Evolutionary conservation across 805 yeast species (phyloP), one percentile per base, ranked within the genome.

Genomic region (Lipomyces lipofer): DNA sequence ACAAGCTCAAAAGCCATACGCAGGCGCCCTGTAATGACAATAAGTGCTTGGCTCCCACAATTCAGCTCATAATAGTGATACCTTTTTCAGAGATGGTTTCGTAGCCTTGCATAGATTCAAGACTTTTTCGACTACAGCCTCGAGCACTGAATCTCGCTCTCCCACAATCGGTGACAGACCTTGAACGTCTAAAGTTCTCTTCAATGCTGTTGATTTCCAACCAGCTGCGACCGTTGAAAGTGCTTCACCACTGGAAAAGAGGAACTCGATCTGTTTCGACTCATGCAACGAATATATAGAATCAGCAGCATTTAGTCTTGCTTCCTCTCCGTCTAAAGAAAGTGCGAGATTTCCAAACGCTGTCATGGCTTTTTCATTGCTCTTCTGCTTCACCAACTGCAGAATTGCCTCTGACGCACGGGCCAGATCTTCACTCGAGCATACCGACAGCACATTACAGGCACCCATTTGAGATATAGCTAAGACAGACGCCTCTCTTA

Each of bases 211-310:
- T 0, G 96, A 84, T 2, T 76, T 68, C 94, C 95, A 86, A 0
- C 96, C 96, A 17, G 82, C 77, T 0, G 88, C 84, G 4, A 86
- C 64, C 12, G 88, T 74, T 24, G 87, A 76, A 17, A 91, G 70
- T 0, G 96, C 90, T 66, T 92, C 98, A 49, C 98, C 97, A 44
- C 84, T 78, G 0, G 89, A 77, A 61, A 92, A 88, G 19, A 85
- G 70, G 47, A 75, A 80, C 56, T 92, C 97, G n/a, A 82, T 74
- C 56, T 86, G 88, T 58, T 86, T 88, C 0, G 89, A 78, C 30
- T 57, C 66, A 66, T 85, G 83, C 0, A 86, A 76, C 2, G 79
- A 84, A 62, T 76, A 82, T 1, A 89, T 63, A 1, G 69, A 61
- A 7, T 73, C 66, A 43, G 84, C 74, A 1, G 60, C 56, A 7